phyloP scores from a whole-genome alignment of 2,329 filamentous ascomycete species.

The Colletotrichum gloeosporioides region DNA sequence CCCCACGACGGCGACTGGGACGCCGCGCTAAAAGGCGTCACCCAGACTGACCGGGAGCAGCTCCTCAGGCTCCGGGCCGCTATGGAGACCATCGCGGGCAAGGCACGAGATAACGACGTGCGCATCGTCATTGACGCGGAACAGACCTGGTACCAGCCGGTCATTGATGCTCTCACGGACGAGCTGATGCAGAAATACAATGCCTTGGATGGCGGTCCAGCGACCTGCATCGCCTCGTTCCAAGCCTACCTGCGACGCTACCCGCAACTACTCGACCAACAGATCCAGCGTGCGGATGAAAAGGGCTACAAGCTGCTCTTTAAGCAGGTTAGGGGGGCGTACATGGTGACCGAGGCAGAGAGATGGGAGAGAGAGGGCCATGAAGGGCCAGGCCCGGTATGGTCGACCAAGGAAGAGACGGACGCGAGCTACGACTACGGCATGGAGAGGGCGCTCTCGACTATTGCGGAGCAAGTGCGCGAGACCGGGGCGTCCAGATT shows the following conservation, averaged over 20 bases:
- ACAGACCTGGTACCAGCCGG: neutral
- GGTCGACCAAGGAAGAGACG: neutral
- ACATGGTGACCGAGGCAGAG: slow-evolving; percentile 2
- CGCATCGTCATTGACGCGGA: neutral
- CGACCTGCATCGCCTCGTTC: neutral
- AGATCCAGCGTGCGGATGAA: slow-evolving; percentile 23
- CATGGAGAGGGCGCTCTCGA: neutral
- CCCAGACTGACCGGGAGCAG: neutral
- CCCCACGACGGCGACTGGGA: neutral
- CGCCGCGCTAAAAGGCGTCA: neutral
- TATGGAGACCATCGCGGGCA: neutral
- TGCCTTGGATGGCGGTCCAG: neutral
- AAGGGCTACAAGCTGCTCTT: slow-evolving; percentile 26
- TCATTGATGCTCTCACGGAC: neutral
- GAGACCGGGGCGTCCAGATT: slow-evolving; percentile 10
- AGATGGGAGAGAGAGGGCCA: slow-evolving; percentile 4
- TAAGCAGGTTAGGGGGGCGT: neutral
- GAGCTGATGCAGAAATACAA: neutral
- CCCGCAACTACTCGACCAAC: slow-evolving; percentile 24
- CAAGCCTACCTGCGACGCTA: neutral
- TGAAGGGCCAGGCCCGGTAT: neutral
- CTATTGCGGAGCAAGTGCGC: neutral
- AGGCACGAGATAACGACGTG: neutral
- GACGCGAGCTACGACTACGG: neutral
- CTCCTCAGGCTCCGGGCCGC: neutral